phyloP scores from a whole-genome alignment of 768 basidiomycete species.

The Rhizopogon vinicolor region DNA sequence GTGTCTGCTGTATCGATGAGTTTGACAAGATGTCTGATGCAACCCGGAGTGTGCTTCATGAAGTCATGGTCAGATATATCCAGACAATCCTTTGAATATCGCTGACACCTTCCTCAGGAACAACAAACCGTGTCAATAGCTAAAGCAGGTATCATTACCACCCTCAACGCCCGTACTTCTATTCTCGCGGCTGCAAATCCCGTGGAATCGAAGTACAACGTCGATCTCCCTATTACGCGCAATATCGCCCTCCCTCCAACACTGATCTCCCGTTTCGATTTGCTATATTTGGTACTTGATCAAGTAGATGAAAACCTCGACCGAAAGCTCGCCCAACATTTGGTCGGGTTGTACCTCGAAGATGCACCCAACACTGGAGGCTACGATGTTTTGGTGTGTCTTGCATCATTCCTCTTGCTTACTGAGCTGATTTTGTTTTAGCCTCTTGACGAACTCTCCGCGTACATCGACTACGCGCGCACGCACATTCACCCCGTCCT shows the following conservation, averaged over 20 bases:
- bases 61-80: constrained; percentile 78
- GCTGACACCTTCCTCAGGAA: constrained; percentile 51
- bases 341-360: constrained; percentile 92
- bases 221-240: constrained; percentile 83
- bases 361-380: constrained; percentile 68
- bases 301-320: constrained; percentile 88
- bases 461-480: constrained; percentile 93
- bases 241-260: constrained; percentile 99
- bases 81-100: not conserved
- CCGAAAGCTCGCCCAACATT: constrained; percentile 83
- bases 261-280: constrained; percentile 94
- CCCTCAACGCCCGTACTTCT: constrained; percentile 96
- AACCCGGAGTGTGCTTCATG: constrained; percentile 95
- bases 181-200: constrained; percentile 98
- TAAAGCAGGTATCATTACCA: constrained; percentile 98
- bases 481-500: constrained; percentile 81
- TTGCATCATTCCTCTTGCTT: not conserved
- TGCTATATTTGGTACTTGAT: constrained; percentile 94
- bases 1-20: constrained; percentile 98
- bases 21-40: constrained; percentile 99
- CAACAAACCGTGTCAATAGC: constrained; percentile 99
- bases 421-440: constrained; percentile 26
- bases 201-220: constrained; percentile 92
- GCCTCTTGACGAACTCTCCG: constrained; percentile 87
- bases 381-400: constrained; percentile 71